A percentile compares a stretch with the other conserved stretches of the same genome.
Conservation (phyloP, 1,284 basidiomycete genomes). For the Puccinia hordei region DNA sequence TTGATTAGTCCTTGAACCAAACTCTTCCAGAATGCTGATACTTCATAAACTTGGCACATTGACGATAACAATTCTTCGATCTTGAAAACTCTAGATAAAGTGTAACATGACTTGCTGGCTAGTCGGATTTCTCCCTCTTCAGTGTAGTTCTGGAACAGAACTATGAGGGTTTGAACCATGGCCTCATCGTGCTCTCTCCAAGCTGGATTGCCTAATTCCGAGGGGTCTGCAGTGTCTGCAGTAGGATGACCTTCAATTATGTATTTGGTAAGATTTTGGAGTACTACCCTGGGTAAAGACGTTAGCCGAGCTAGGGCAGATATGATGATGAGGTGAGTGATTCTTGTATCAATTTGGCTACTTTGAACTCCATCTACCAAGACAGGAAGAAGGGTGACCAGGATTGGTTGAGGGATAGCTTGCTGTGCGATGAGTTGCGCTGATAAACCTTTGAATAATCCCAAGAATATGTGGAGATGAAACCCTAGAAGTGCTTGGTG, state of each 20-base stretch:
- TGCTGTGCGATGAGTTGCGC: conserved; percentile 63
- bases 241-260: conserved; percentile 24
- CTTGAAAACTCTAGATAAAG: conserved; percentile 14
- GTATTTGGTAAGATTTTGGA: conserved; percentile 34
- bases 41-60: conserved; percentile 19
- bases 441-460: conserved; percentile 63
- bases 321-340: conserved; percentile 23
- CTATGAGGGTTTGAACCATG: conserved; percentile 31
- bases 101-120: conserved; percentile 33
- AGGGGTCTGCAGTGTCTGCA: background rate
- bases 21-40: conserved; percentile 44
- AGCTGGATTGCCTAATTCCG: background rate
- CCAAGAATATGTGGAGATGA: conserved; percentile 68
- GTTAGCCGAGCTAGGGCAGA: conserved; percentile 27
- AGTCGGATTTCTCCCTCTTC: conserved; percentile 13
- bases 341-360: conserved; percentile 71
- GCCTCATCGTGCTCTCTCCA: conserved; percentile 42
- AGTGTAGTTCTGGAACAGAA: conserved; percentile 29
- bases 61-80: conserved; percentile 20
- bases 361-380: conserved; percentile 40
- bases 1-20: conserved; percentile 29
- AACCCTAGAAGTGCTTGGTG: conserved; percentile 81
- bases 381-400: conserved; percentile 34
- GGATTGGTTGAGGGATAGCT: conserved; percentile 72
- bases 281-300: conserved; percentile 5